phyloP scores from a whole-genome alignment of 495 filamentous ascomycete genomes.

The Penicillium daleae region DNA sequence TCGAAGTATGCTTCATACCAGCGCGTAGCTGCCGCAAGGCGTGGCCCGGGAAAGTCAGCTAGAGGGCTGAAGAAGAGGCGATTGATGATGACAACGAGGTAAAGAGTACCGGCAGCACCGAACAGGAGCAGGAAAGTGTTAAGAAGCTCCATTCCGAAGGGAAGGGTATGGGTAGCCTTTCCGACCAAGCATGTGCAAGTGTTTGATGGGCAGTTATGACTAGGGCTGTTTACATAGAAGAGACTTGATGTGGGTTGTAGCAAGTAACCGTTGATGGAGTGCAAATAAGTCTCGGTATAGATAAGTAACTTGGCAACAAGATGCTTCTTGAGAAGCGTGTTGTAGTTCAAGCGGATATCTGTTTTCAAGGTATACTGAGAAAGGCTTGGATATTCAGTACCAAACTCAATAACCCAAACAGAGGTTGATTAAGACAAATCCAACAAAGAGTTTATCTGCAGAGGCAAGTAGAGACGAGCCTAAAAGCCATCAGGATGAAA shows the following conservation, averaged over 20 bases:
- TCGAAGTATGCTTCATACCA: slow-evolving; percentile 4
- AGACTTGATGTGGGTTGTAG: neutral
- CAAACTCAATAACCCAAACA: neutral
- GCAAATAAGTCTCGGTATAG: neutral
- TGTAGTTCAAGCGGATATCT: neutral
- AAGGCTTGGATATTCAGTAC: neutral
- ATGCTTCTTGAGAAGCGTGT: too few relatives aligned
- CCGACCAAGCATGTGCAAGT: neutral
- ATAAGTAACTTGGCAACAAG: neutral
- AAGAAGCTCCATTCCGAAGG: neutral
- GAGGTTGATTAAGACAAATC: neutral
- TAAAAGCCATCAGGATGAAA: neutral
- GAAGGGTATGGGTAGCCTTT: neutral
- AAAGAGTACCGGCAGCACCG: neutral
- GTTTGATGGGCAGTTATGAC: too few relatives aligned
- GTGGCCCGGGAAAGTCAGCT: neutral
- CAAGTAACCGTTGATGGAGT: neutral
- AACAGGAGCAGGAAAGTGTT: neutral
- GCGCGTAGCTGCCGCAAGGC: neutral
- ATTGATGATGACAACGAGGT: neutral
- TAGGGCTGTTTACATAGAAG: neutral
- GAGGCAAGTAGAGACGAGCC: neutral
- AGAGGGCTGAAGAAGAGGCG: neutral
- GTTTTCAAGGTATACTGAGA: neutral
- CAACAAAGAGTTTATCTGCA: neutral